Base-by-base conservation (phyloP, 768 basidiomycete species). In the Ramaria sp. region DNA sequence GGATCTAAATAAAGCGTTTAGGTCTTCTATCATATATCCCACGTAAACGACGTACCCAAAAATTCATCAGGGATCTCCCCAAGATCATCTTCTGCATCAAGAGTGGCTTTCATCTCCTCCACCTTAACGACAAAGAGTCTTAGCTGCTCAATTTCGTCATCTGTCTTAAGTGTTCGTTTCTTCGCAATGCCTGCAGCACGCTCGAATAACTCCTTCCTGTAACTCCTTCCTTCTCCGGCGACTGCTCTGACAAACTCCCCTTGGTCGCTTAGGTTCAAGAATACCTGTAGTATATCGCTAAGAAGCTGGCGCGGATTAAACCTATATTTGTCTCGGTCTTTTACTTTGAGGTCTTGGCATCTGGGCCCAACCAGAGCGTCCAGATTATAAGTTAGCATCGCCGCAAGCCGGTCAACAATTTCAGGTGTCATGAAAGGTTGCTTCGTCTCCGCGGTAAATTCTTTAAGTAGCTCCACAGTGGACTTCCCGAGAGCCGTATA, bases 1-100 rank as follows among this genome's bases (percentile, higher is more conserved):
- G 89, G 91, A 66, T 94, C 92, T 94, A 59, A 7, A 52, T 18
- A 44, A 41, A 15, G 51, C 16, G 44, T 30, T 9, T 22, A 34
- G 30, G 59, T 41, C 38, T 37, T 51, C 52, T 59, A 43, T 24
- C 24, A 62, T 81, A 48, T 61, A 92, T 91, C 93, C 39, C 27
- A 50, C 18, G 55, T 57, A 60, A 43, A 38, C 20, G 25, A 62
- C 82, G 49, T 61, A 92, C 93, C 94, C 48, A 93, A 67, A 75
- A 86, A 98, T 65, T 99, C 95, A 41, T 99, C 96, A 0, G 96
- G 96, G 49, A 94, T 69, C 18, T 98, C 96, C 28, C 88, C 92
- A 27, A 92, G 70, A 63, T 94, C 92, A 20, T 96, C 88, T 63
- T 96, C 93, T 34, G 85, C 92, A 61, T 88, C 84, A 56, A 97